Percentiles rank a stretch among this genome's conserved stretches.
phyloP scores from a whole-genome alignment of 495 filamentous ascomycete species.

The Neurospora sp. region DNA sequence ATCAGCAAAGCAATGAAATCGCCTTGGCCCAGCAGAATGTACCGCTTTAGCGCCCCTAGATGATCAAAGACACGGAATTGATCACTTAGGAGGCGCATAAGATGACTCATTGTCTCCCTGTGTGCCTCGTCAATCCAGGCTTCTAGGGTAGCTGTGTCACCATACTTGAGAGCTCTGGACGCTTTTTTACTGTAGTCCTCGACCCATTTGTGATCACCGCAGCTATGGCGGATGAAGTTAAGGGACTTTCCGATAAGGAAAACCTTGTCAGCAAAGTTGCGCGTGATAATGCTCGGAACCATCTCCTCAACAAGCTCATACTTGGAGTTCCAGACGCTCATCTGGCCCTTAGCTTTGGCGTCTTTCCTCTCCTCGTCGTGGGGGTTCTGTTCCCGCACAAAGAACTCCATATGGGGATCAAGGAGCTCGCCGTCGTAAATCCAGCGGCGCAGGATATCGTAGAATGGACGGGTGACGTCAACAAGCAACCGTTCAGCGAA shows the following conservation, averaged over 20 bases:
- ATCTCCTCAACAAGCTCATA: conserved; percentile 78
- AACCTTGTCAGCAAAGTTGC: conserved; percentile 88
- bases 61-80: conserved; percentile 94
- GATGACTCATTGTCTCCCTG: conserved; percentile 89
- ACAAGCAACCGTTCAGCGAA: conserved; percentile 88
- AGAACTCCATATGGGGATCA: conserved; percentile 94
- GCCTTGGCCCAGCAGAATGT: conserved; percentile 87
- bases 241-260: conserved; percentile 96
- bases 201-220: conserved; percentile 90
- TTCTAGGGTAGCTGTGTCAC: conserved; percentile 85
- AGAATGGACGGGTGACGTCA: conserved; percentile 94
- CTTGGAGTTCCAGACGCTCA: conserved; percentile 96
- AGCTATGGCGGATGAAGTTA: conserved; percentile 96
- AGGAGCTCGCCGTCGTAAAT: conserved; percentile 97
- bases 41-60: conserved; percentile 84
- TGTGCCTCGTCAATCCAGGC: conserved; percentile 94
- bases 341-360: conserved; percentile 55
- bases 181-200: conserved; percentile 90
- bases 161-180: conserved; percentile 86
- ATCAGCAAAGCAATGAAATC: conserved; percentile 97
- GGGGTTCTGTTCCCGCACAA: conserved; percentile 66
- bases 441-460: conserved; percentile 92
- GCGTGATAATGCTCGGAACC: conserved; percentile 85
- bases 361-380: conserved; percentile 35
- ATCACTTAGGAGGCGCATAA: conserved; percentile 87